These are phyloP conservation scores for Lipomyces anomalus DNA, from an alignment of 805 yeast genomes.

Conservation along the genomic window DNA sequence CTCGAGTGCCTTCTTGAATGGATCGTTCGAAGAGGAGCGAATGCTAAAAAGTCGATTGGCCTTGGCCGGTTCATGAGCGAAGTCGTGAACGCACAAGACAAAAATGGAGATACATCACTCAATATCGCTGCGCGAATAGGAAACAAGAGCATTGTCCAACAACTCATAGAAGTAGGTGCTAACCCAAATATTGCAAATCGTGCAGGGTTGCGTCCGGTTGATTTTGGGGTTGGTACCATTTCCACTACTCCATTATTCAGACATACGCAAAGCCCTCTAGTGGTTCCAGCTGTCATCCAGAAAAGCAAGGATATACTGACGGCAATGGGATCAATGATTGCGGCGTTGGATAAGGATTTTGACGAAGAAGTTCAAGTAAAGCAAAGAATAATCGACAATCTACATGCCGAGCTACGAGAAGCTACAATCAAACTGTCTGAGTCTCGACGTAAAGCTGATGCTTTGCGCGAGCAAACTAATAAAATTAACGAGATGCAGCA, in stretches of 20 bases:
- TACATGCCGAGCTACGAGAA: conserved; percentile 53
- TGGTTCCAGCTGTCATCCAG: conserved; percentile 22
- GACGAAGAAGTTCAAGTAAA: conserved; percentile 51
- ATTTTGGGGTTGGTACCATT: conserved; percentile 64
- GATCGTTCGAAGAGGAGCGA: conserved; percentile 55
- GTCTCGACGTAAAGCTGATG: conserved; percentile 46
- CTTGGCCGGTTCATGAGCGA: conserved; percentile 57
- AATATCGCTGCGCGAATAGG: conserved; percentile 90
- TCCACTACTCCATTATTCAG: conserved; percentile 2
- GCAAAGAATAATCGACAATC: conserved; percentile 45
- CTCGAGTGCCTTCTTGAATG: conserved; percentile 68
- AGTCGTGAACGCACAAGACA: conserved; percentile 82
- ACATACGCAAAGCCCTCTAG: conserved; percentile 5
- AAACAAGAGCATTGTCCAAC: conserved; percentile 71
- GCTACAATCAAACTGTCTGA: conserved; percentile 49
- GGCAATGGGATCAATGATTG: conserved; percentile 47
- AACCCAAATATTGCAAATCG: conserved; percentile 72
- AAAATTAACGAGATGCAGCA: conserved; percentile 47
- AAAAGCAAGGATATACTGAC: conserved; percentile 38
- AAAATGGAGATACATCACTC: conserved; percentile 90
- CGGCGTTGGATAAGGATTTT: conserved; percentile 53
- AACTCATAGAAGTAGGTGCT: conserved; percentile 82
- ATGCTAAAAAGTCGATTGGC: conserved; percentile 36
- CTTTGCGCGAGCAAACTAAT: conserved; percentile 43
- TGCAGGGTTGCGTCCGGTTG: conserved; percentile 79